Conservation (phyloP, 768 basidiomycete genomes). For the Lactarius psammicola region DNA sequence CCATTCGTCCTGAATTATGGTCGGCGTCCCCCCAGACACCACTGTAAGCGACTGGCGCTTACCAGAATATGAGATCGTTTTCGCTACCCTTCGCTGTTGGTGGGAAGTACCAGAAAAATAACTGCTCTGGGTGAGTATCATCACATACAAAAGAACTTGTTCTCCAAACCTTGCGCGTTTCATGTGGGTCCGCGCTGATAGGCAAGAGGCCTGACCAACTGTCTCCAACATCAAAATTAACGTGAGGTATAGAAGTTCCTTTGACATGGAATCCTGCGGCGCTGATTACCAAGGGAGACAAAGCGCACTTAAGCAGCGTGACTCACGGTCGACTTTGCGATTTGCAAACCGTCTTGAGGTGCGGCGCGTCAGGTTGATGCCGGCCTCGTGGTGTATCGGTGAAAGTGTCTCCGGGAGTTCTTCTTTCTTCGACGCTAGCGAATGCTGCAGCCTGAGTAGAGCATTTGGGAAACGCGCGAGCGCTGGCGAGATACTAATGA, state of each 20-base stretch:
- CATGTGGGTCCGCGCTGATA: constrained; percentile 21
- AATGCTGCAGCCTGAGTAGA: not conserved
- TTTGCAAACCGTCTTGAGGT: constrained; percentile 9
- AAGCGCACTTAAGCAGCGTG: not conserved
- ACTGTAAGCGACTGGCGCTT: not conserved
- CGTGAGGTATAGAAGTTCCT: constrained; percentile 20
- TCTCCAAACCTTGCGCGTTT: constrained; percentile 26
- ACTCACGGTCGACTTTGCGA: constrained; percentile 13
- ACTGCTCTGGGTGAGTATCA: constrained; percentile 2
- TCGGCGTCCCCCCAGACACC: not conserved
- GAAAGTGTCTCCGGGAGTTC: not conserved
- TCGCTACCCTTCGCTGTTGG: constrained; percentile 20
- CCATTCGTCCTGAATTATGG: constrained; percentile 26
- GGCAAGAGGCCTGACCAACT: constrained; percentile 29
- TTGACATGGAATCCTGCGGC: constrained; percentile 21
- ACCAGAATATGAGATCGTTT: constrained; percentile 30
- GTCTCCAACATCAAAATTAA: constrained; percentile 27
- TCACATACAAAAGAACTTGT: not conserved
- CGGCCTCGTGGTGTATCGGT: not conserved
- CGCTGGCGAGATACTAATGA: constrained; percentile 6
- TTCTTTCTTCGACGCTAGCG: not conserved
- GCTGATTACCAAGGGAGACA: not conserved
- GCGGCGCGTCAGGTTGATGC: not conserved
- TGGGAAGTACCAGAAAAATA: constrained; percentile 30
- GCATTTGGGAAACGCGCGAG: not conserved